Evolutionary conservation across 805 yeast species (phyloP).

Genomic region (Kluyveromyces aestuarii): DNA sequence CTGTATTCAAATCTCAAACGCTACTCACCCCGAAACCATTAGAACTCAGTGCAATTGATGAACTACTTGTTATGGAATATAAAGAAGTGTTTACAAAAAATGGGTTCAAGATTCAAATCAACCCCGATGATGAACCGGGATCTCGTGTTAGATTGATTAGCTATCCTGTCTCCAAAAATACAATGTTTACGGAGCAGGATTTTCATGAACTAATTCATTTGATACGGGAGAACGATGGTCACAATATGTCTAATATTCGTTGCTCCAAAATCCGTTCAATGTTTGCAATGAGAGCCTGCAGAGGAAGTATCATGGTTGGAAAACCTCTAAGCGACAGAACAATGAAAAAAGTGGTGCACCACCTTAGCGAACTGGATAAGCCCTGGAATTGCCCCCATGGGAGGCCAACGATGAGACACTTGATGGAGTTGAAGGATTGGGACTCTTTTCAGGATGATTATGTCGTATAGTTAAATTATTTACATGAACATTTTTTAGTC

Average conservation of each 20-base stretch:
- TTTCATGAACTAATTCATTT: conserved; percentile 69
- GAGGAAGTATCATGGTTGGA: conserved; percentile 93
- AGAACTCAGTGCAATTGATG: conserved; percentile 72
- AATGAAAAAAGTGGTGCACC: conserved; percentile 61
- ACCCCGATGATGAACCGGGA: conserved; percentile 48
- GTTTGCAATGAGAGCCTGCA: conserved; percentile 93
- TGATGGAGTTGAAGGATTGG: conserved; percentile 51
- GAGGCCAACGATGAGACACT: conserved; percentile 90
- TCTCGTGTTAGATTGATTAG: conserved; percentile 44
- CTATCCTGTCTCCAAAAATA: conserved; percentile 65
- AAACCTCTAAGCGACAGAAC: conserved; percentile 45
- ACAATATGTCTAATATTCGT: conserved; percentile 30
- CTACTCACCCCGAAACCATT: conserved; percentile 50
- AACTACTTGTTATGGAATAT: conserved; percentile 58
- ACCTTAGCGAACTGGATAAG: conserved; percentile 65
- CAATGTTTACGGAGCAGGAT: conserved; percentile 54
- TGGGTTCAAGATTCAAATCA: conserved; percentile 59
- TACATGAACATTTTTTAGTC: background rate
- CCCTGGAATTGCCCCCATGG: conserved; percentile 99
- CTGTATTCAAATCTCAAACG: conserved; percentile 58
- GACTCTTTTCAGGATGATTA: conserved; percentile 38
- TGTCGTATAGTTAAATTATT: conserved; percentile 10
- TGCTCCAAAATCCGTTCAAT: conserved; percentile 75
- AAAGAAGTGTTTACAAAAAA: conserved; percentile 50
- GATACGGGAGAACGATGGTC: conserved; percentile 46